Evolutionary conservation across 805 yeast species (phyloP).

Genomic region (Sugiyamaella chiloensis): DNA sequence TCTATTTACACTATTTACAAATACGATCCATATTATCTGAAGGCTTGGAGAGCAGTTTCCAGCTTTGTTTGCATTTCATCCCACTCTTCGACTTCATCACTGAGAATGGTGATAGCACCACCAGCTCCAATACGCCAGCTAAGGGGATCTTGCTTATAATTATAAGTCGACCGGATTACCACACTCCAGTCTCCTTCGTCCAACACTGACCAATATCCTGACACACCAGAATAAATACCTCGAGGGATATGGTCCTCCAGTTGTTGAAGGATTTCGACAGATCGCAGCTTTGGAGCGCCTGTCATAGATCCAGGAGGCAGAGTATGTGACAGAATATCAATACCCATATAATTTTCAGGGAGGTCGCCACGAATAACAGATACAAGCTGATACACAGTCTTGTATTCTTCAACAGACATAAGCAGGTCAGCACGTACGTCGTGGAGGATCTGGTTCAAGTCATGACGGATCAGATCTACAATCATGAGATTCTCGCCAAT

Average conservation of each 20-base stretch:
- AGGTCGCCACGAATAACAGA: slow-evolving; percentile 76
- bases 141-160: slow-evolving; percentile 50
- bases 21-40: slow-evolving; percentile 28
- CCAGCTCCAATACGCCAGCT: slow-evolving; percentile 95
- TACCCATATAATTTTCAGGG: slow-evolving; percentile 50
- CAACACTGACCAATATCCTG: slow-evolving; percentile 90
- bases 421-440: slow-evolving; percentile 70
- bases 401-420: slow-evolving; percentile 90
- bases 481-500: slow-evolving; percentile 96
- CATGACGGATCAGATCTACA: slow-evolving; percentile 92
- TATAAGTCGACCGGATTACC: slow-evolving; percentile 77
- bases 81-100: slow-evolving; percentile 82
- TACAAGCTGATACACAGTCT: slow-evolving; percentile 86
- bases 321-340: slow-evolving; percentile 73
- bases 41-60: slow-evolving; percentile 74
- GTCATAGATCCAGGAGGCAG: slow-evolving; percentile 99
- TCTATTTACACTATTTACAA: neutral
- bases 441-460: slow-evolving; percentile 63
- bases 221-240: slow-evolving; percentile 91
- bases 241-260: slow-evolving; percentile 54
- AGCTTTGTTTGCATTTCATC: slow-evolving; percentile 85
- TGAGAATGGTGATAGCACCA: slow-evolving; percentile 91
- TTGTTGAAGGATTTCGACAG: slow-evolving; percentile 73
- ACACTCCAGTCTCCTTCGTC: slow-evolving; percentile 96
- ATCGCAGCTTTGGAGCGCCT: slow-evolving; percentile 95